These are phyloP conservation scores for Vitis hybrid DNA, from an alignment of 177 flowering plant genomes.

Conservation along the genomic window DNA sequence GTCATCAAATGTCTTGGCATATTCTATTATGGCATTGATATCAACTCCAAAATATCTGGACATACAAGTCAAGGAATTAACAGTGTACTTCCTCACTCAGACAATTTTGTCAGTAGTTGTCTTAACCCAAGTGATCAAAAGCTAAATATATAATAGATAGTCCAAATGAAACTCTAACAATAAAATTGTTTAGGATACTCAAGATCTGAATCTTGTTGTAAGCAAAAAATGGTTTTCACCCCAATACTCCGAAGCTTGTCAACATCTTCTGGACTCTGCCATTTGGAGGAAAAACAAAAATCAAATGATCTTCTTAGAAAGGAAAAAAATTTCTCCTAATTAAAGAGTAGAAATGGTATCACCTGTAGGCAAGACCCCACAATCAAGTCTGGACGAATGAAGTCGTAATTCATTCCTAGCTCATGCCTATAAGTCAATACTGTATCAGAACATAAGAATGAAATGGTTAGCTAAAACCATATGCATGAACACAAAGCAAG, in stretches of 20 bases:
- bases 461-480: constrained; percentile 7
- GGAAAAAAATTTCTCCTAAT: neutral
- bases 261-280: constrained; percentile 85
- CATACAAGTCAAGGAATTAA: constrained; percentile 35
- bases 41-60: constrained; percentile 87
- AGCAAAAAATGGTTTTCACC: constrained; percentile 90
- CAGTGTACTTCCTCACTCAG: neutral
- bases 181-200: constrained; percentile 66
- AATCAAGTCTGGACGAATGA: constrained; percentile 86
- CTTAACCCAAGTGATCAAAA: neutral
- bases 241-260: constrained; percentile 87
- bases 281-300: constrained; percentile 5
- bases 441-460: constrained; percentile 24
- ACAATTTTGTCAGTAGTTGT: neutral
- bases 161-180: neutral
- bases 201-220: constrained; percentile 92
- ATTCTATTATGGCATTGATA: constrained; percentile 65
- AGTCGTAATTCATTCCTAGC: constrained; percentile 92
- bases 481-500: neutral
- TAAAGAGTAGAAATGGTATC: constrained; percentile 7
- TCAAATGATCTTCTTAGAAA: constrained; percentile 1
- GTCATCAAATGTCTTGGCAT: constrained; percentile 62
- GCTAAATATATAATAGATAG: neutral
- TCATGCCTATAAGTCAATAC: constrained; percentile 97
- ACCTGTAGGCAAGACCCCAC: constrained; percentile 99